Evolutionary conservation across 352 stramenopile genomes (phyloP).

Genomic region (Elongisporangium prolatum): DNA sequence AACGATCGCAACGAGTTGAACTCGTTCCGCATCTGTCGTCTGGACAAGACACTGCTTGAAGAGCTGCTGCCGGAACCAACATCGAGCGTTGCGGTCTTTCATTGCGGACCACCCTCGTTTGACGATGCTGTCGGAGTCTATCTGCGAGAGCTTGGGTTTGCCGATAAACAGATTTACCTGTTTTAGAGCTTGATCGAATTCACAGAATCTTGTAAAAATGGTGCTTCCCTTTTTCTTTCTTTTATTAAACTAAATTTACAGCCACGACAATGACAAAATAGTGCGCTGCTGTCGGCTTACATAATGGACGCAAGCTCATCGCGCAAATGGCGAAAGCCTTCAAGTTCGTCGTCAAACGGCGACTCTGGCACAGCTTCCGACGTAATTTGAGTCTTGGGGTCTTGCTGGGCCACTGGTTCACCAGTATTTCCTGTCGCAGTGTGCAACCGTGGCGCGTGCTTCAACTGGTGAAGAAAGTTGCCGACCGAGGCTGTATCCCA

Average conservation of each 20-base stretch:
- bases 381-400: neutral
- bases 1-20: constrained; percentile 44
- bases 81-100: constrained; percentile 48
- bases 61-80: constrained; percentile 37
- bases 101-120: constrained; percentile 71
- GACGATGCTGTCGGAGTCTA: constrained; percentile 47
- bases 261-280: neutral
- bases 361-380: constrained; percentile 3
- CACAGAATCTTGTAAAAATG: neutral
- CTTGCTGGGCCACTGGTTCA: neutral
- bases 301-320: constrained; percentile 53
- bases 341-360: constrained; percentile 78
- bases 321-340: constrained; percentile 57
- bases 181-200: constrained; percentile 33
- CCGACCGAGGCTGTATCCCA: constrained; percentile 64
- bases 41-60: constrained; percentile 40
- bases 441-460: constrained; percentile 63
- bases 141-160: constrained; percentile 44
- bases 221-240: neutral
- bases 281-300: constrained; percentile 4
- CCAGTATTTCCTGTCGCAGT: constrained; percentile 1
- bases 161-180: constrained; percentile 51
- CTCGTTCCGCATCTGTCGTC: constrained; percentile 40
- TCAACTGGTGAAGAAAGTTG: constrained; percentile 77
- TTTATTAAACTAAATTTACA: neutral